Evolutionary conservation across 805 yeast species (phyloP).

Genomic region (Candida argentea): DNA sequence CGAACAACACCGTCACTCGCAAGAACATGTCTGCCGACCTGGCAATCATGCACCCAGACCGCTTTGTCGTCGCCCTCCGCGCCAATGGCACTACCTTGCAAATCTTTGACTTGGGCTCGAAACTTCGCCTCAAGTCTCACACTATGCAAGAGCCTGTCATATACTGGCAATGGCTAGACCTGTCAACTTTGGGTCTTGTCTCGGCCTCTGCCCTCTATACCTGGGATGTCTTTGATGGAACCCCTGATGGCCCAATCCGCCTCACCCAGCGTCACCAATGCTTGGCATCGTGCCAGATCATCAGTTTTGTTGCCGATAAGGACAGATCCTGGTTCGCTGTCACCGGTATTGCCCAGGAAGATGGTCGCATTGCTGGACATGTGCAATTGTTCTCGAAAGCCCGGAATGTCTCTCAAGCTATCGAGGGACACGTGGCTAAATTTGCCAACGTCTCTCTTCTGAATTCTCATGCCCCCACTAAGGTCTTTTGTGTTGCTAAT

Average conservation of each 20-base stretch:
- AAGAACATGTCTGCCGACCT: constrained; percentile 96
- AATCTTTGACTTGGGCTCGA: constrained; percentile 79
- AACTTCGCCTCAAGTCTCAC: constrained; percentile 82
- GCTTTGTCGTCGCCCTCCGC: constrained; percentile 82
- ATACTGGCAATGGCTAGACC: constrained; percentile 90
- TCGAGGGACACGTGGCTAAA: constrained; percentile 94
- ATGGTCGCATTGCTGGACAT: constrained; percentile 91
- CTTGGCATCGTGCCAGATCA: constrained; percentile 74
- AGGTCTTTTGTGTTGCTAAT: constrained; percentile 88
- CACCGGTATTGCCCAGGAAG: constrained; percentile 90
- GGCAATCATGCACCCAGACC: constrained; percentile 91
- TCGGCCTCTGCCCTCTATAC: constrained; percentile 66
- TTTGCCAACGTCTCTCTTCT: constrained; percentile 71
- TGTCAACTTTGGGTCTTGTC: constrained; percentile 68
- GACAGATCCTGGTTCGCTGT: constrained; percentile 88
- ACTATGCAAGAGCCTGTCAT: constrained; percentile 82
- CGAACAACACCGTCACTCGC: constrained; percentile 70
- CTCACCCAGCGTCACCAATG: constrained; percentile 78
- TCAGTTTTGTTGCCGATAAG: constrained; percentile 76
- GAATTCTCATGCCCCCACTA: constrained; percentile 65
- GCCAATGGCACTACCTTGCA: constrained; percentile 96
- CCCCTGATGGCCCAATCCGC: constrained; percentile 66
- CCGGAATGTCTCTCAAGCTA: constrained; percentile 89
- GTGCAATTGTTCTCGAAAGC: constrained; percentile 84
- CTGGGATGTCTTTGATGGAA: constrained; percentile 79